phyloP scores from a whole-genome alignment of 768 basidiomycete genomes.

The Serpula lacrymans region DNA sequence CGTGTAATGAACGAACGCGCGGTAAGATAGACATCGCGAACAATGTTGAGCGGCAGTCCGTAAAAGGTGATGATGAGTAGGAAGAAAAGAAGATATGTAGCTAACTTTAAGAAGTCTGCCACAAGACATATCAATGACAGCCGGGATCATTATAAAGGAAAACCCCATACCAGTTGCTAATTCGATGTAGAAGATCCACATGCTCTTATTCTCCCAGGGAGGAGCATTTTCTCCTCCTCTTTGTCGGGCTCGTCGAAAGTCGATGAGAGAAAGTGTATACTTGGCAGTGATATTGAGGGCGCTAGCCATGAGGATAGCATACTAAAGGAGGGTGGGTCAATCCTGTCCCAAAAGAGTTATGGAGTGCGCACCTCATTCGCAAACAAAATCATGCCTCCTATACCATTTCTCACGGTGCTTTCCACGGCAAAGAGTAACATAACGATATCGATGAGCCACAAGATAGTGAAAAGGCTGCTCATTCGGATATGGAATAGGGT shows the following conservation, averaged over 20 bases:
- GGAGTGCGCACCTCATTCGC: constrained; percentile 75
- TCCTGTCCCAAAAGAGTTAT: not conserved
- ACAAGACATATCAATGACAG: constrained; percentile 8
- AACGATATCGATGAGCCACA: constrained; percentile 70
- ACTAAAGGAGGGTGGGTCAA: constrained; percentile 45
- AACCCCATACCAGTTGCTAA: constrained; percentile 70
- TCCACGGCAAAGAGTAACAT: constrained; percentile 82
- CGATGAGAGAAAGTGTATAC: constrained; percentile 78
- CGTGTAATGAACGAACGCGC: constrained; percentile 88
- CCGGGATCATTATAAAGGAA: constrained; percentile 1
- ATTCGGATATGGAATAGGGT: constrained; percentile 85
- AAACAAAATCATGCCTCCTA: constrained; percentile 92
- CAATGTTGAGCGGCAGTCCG: constrained; percentile 92
- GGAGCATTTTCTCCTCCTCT: constrained; percentile 83
- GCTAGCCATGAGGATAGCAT: constrained; percentile 83
- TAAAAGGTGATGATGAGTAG: constrained; percentile 90
- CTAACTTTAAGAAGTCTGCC: constrained; percentile 88
- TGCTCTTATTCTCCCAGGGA: constrained; percentile 97
- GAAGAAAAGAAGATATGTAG: constrained; percentile 93
- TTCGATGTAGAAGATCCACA: constrained; percentile 95
- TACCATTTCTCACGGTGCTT: constrained; percentile 71
- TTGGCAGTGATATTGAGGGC: constrained; percentile 75
- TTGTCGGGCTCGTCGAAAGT: constrained; percentile 73
- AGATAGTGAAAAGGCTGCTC: constrained; percentile 64
- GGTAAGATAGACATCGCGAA: constrained; percentile 96